These are phyloP conservation scores for Acidiella bohemica DNA, from an alignment of 495 filamentous ascomycete species.

Conservation along the genomic window DNA sequence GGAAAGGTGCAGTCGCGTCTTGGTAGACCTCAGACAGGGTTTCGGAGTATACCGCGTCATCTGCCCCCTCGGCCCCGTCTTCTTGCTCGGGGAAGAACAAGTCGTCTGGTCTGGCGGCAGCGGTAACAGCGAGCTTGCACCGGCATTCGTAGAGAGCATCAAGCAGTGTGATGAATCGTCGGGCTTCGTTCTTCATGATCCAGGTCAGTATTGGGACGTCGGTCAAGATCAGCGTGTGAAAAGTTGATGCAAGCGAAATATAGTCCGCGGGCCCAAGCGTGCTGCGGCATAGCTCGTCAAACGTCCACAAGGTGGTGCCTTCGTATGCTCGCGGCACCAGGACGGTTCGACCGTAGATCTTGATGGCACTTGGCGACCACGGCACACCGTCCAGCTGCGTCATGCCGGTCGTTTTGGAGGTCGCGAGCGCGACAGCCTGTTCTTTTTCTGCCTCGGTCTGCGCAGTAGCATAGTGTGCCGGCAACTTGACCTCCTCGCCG, in stretches of 20 bases:
- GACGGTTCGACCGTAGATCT: conserved; percentile 47
- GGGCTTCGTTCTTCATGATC: conserved; percentile 55
- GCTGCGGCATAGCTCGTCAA: conserved; percentile 42
- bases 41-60: conserved; percentile 48
- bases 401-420: conserved; percentile 2
- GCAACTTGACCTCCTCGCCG: background rate
- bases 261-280: conserved; percentile 58
- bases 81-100: conserved; percentile 57
- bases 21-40: conserved; percentile 59
- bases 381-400: conserved; percentile 6
- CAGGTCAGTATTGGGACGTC: conserved; percentile 43
- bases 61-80: conserved; percentile 9
- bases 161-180: conserved; percentile 56
- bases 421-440: background rate
- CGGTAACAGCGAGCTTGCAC: conserved; percentile 48
- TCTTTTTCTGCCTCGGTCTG: background rate
- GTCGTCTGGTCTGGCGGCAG: conserved; percentile 45
- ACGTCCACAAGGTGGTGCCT: conserved; percentile 43
- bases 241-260: conserved; percentile 54
- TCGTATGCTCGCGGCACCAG: conserved; percentile 36
- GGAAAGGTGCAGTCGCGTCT: conserved; percentile 53
- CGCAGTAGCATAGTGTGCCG: background rate
- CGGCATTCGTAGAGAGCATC: conserved; percentile 59
- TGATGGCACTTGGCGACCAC: conserved; percentile 38
- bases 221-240: conserved; percentile 53